Base-by-base conservation (phyloP, 352 stramenopile genomes). In the Salisapilia sapeloensis region DNA sequence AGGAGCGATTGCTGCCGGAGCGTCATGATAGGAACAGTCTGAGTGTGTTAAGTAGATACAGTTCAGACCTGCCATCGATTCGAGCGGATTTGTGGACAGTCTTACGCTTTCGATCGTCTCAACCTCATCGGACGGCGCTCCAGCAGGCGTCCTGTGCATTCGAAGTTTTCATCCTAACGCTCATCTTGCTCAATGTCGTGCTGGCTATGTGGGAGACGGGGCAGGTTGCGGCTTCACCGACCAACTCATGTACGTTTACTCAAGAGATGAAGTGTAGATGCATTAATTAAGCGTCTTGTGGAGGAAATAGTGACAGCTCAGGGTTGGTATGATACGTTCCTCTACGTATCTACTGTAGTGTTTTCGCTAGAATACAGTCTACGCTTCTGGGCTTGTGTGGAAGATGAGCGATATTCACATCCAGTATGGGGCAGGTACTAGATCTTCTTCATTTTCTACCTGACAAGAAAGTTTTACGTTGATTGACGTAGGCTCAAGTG, bases 351-450 rank as follows among this genome's bases (percentile, higher is more conserved):
- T 8, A 83, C 67, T 4, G 48, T 33, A 4, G 58, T 86, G 13
- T 86, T 89, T 37, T 75, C 71, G 0, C 35, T 82, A 9, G 74
- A 89, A 35, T 86, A 86, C 38, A 1, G 58, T 7, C 48, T 86
- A 16, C 64, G 74, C 0, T 44, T 84, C 8, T 89, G 74, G 71
- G 74, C 74, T n/a, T 89, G 74, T 23, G 60, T 85, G 15, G 74
- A 84, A 43, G 74, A 89, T 35, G 46, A 72, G 6, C 53, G 67
- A 19, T 86, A 63, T 33, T 36, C 41, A n/a, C 52, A 58, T 31
- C 48, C 57, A 12, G 23, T 84, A 4, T 42, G 60, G 12, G 69
- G 70, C 28, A 40, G 74, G 71, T 81, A 29, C 9, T 25, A 3
- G 14, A 24, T 23, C 11, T 37, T 24, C 26, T 3, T 25, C 2